These are phyloP conservation scores for Microsporum ferrugineum DNA, from an alignment of 2,329 filamentous ascomycete species.

Conservation along the genomic window DNA sequence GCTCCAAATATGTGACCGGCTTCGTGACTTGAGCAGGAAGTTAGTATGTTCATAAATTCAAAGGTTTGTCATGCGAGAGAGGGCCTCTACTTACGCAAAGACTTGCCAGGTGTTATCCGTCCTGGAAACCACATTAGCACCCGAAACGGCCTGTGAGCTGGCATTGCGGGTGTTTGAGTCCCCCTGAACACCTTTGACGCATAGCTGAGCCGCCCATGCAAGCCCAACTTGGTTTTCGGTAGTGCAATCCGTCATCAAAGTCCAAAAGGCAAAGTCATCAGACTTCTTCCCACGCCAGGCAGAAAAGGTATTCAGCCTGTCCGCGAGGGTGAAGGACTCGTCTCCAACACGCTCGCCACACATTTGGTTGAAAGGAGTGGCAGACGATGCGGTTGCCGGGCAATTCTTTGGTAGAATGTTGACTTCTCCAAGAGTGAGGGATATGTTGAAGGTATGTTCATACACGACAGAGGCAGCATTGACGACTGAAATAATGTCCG, in stretches of 20 bases:
- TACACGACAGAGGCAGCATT: slow-evolving; percentile 81
- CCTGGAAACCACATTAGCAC: slow-evolving; percentile 77
- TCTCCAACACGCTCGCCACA: slow-evolving; percentile 42
- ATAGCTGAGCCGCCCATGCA: slow-evolving; percentile 81
- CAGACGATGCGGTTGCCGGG: slow-evolving; percentile 53
- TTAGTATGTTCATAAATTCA: background rate
- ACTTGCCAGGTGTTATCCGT: slow-evolving; percentile 84
- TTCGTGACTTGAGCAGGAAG: slow-evolving; percentile 48
- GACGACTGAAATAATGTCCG: slow-evolving; percentile 71
- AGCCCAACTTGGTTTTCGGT: slow-evolving; percentile 75
- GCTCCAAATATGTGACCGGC: slow-evolving; percentile 88
- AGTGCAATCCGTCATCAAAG: slow-evolving; percentile 65
- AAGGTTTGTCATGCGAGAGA: background rate
- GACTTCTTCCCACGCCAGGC: slow-evolving; percentile 66
- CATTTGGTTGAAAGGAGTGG: slow-evolving; percentile 71
- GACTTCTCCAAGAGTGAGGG: slow-evolving; percentile 76
- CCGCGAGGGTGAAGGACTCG: slow-evolving; percentile 50
- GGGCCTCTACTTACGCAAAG: slow-evolving; percentile 46
- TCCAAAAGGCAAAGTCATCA: slow-evolving; percentile 89
- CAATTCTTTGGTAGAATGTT: slow-evolving; percentile 66
- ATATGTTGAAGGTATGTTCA: slow-evolving; percentile 88
- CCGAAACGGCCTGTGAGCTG: slow-evolving; percentile 56
- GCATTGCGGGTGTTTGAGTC: slow-evolving; percentile 14
- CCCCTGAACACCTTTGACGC: slow-evolving; percentile 27
- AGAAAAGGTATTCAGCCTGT: slow-evolving; percentile 78